phyloP scores from a whole-genome alignment of 164 flowering plant genomes.

The Euptelea pleiosperma region DNA sequence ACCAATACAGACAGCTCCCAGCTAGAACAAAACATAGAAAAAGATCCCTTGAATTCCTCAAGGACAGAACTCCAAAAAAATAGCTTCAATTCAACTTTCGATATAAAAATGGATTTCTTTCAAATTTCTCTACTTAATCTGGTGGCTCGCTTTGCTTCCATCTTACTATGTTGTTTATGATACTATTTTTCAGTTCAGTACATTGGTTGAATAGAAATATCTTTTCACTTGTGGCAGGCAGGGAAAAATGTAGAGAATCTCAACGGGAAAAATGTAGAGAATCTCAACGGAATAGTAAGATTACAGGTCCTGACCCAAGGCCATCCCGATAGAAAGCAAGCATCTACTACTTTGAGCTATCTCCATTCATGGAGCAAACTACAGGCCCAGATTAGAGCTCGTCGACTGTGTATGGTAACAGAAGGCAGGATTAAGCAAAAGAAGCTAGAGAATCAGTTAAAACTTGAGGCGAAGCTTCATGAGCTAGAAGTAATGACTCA shows the following conservation, averaged over 20 bases:
- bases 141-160: too few species aligned
- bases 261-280: slow-evolving; percentile 59
- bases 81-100: too few species aligned
- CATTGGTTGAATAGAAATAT: not conserved
- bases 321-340: slow-evolving; percentile 51
- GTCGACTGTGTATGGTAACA: slow-evolving; percentile 65
- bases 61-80: too few species aligned
- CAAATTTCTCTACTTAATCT: too few species aligned
- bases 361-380: slow-evolving; percentile 78
- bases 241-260: too few species aligned
- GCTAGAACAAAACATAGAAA: too few species aligned
- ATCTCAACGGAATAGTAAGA: slow-evolving; percentile 47
- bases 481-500: slow-evolving; percentile 62
- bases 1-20: too few species aligned
- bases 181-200: not conserved
- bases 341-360: slow-evolving; percentile 51
- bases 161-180: too few species aligned
- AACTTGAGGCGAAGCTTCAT: slow-evolving; percentile 91
- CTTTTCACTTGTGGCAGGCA: slow-evolving; percentile 45
- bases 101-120: too few species aligned
- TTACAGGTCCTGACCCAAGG: slow-evolving; percentile 40
- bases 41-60: too few species aligned
- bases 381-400: slow-evolving; percentile 63
- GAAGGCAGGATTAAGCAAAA: slow-evolving; percentile 70
- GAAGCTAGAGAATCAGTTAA: slow-evolving; percentile 72